Conservation (phyloP, 345 rosid species). For the Ricinus communis region DNA sequence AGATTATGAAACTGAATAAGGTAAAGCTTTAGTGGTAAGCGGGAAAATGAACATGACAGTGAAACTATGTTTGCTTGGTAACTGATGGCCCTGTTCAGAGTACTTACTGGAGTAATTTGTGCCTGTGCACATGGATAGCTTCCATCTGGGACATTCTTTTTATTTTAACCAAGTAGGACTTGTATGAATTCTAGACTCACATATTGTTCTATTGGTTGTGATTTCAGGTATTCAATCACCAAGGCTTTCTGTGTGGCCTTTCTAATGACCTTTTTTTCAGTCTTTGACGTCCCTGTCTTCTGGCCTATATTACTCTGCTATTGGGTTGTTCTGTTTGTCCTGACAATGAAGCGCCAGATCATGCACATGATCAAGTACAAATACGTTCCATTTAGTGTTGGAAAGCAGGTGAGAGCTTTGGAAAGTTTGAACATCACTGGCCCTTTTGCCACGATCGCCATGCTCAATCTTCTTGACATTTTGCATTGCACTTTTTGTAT, state of each 20-base stretch:
- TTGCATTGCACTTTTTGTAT: neutral
- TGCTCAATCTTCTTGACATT: neutral
- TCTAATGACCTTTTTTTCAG: conserved; percentile 63
- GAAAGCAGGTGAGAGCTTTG: conserved; percentile 49
- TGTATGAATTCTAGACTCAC: neutral
- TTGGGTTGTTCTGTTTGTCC: conserved; percentile 71
- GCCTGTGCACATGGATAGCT: neutral
- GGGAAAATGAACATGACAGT: neutral
- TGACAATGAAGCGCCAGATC: conserved; percentile 70
- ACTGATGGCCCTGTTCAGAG: neutral
- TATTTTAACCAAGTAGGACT: neutral
- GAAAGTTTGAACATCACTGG: neutral
- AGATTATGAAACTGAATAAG: neutral
- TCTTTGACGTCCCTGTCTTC: conserved; percentile 83
- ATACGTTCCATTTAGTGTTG: conserved; percentile 59
- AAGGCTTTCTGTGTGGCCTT: conserved; percentile 77
- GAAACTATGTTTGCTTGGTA: no score
- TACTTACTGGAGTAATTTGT: neutral
- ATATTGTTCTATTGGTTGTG: neutral
- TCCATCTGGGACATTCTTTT: neutral
- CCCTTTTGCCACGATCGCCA: neutral
- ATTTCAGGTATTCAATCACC: conserved; percentile 64
- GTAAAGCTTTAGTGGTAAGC: neutral
- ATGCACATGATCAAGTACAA: conserved; percentile 65
- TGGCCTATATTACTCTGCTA: conserved; percentile 79